phyloP scores from a whole-genome alignment of 1,284 basidiomycete species.

The Pseudozyma hubeiensis region DNA sequence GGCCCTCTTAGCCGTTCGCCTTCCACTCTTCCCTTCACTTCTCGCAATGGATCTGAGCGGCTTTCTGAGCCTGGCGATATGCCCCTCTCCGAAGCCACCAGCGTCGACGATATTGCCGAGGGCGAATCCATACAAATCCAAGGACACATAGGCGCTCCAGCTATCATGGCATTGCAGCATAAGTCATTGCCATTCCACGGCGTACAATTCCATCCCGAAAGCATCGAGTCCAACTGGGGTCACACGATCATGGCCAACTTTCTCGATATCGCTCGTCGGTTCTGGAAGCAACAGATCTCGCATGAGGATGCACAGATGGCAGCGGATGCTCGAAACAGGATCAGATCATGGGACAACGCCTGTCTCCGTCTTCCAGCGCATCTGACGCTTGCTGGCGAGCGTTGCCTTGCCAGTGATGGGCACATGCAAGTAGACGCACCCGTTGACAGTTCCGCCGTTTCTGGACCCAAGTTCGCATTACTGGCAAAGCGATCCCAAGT shows the following conservation, averaged over 20 bases:
- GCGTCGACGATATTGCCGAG: constrained; percentile 18
- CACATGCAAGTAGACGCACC: background rate
- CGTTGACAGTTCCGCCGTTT: no score
- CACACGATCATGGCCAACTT: constrained; percentile 60
- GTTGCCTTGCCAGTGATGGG: constrained; percentile 22
- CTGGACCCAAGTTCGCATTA: constrained; percentile 1
- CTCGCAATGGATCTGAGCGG: constrained; percentile 26
- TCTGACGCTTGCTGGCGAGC: constrained; percentile 29
- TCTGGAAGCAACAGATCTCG: constrained; percentile 36
- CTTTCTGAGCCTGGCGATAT: constrained; percentile 30
- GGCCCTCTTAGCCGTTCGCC: constrained; percentile 30
- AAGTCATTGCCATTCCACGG: constrained; percentile 78
- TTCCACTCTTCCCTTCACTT: constrained; percentile 29
- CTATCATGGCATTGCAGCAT: constrained; percentile 64
- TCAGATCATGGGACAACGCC: constrained; percentile 16
- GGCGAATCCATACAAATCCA: background rate
- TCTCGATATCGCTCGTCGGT: constrained; percentile 38
- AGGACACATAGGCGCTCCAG: constrained; percentile 13
- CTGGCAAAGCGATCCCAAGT: constrained; percentile 11
- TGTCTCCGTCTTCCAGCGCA: constrained; percentile 20
- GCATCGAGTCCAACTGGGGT: constrained; percentile 58
- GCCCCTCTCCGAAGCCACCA: constrained; percentile 25
- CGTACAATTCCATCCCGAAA: constrained; percentile 92
- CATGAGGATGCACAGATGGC: background rate
- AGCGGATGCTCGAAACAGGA: constrained; percentile 13